A percentile compares a stretch with the other conserved stretches of the same genome.
Evolutionary conservation across 1,284 basidiomycete species (phyloP).

Genomic region (Singerocomus inundabilis): DNA sequence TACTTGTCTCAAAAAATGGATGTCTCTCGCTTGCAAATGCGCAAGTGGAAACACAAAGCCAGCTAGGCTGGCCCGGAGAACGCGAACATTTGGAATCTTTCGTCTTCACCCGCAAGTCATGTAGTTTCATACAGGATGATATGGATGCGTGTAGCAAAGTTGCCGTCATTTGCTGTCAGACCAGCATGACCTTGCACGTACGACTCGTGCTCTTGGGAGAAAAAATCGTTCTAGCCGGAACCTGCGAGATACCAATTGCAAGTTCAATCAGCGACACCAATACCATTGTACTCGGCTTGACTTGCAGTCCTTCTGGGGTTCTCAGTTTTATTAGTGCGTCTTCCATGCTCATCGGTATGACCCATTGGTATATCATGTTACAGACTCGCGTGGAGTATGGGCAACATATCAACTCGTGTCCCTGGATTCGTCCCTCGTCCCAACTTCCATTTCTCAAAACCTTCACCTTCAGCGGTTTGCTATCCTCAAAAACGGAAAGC

Average conservation of each 20-base stretch:
- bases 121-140: constrained; percentile 43
- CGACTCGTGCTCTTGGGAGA: constrained; percentile 24
- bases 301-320: constrained; percentile 29
- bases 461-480: constrained; percentile 39
- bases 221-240: constrained; percentile 15
- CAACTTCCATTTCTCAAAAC: constrained; percentile 36
- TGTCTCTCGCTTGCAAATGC: constrained; percentile 44
- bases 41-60: constrained; percentile 42
- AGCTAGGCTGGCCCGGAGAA: constrained; percentile 31
- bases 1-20: constrained; percentile 48
- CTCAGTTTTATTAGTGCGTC: constrained; percentile 32
- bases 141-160: constrained; percentile 1
- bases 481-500: constrained; percentile 17
- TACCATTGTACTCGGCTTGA: constrained; percentile 15
- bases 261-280: background rate
- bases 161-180: constrained; percentile 23
- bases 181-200: constrained; percentile 14
- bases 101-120: constrained; percentile 42
- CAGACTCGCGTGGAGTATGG: constrained; percentile 30
- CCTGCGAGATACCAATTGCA: constrained; percentile 24
- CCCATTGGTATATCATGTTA: constrained; percentile 4
- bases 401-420: constrained; percentile 41
- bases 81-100: constrained; percentile 42
- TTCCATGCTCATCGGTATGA: background rate
- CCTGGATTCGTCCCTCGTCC: constrained; percentile 26